These are phyloP conservation scores for Nicotiana tomentosiformis DNA, from an alignment of 257 asterid species.

Conservation along the genomic window DNA sequence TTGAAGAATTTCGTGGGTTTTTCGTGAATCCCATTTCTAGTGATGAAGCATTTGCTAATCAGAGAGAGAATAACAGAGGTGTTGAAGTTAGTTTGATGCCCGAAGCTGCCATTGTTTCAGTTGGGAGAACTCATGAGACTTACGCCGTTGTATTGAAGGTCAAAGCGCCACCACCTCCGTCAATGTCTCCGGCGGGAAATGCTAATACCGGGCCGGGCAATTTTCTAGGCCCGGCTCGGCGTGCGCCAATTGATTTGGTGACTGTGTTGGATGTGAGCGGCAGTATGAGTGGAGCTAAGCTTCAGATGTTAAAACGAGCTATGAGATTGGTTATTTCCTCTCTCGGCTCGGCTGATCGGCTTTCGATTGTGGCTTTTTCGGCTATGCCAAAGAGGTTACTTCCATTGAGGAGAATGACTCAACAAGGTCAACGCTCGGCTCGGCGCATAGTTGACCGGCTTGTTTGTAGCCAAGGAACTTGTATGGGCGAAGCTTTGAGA, in stretches of 20 bases:
- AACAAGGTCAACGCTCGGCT: constrained; percentile 65
- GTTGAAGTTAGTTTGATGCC: constrained; percentile 54
- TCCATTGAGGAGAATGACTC: constrained; percentile 64
- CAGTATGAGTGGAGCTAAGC: constrained; percentile 79
- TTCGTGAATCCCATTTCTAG: constrained; percentile 58
- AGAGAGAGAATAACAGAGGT: constrained; percentile 16
- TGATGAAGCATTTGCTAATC: constrained; percentile 12
- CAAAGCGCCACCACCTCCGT: constrained; percentile 41
- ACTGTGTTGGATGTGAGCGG: constrained; percentile 78
- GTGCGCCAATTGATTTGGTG: constrained; percentile 89
- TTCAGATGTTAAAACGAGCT: constrained; percentile 85
- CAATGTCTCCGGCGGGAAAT: constrained; percentile 21
- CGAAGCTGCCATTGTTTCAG: constrained; percentile 68
- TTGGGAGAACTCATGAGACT: constrained; percentile 46
- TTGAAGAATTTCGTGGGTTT: constrained; percentile 72
- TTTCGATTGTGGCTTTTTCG: constrained; percentile 62
- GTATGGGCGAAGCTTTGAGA: constrained; percentile 61
- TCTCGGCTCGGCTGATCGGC: constrained; percentile 83
- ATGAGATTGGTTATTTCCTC: constrained; percentile 84
- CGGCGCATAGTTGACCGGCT: constrained; percentile 57
- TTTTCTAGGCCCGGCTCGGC: constrained; percentile 33
- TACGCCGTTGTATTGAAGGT: constrained; percentile 66
- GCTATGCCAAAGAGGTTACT: constrained; percentile 52
- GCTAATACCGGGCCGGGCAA: constrained; percentile 4
- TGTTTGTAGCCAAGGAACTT: constrained; percentile 52